Conservation (phyloP, 129 eudicot species). For the Oenanthe sinensis region DNA sequence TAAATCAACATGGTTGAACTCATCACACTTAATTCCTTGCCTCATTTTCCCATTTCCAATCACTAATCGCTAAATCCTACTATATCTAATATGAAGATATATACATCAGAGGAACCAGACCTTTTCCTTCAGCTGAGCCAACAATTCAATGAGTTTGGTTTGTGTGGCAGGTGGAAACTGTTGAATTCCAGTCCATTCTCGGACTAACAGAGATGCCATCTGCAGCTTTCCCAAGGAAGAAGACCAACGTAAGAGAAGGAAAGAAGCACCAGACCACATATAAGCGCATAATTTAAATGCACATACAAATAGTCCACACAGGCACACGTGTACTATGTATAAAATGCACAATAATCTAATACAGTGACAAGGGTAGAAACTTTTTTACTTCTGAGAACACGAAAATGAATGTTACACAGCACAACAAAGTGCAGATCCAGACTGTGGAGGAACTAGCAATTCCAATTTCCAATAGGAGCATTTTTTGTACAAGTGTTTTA, state of each 20-base stretch:
- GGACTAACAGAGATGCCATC: conserved; percentile 55
- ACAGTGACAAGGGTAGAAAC: not conserved
- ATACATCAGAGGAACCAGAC: conserved; percentile 20
- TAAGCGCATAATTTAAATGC: not conserved
- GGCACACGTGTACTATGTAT: not conserved
- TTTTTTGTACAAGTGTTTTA: not conserved
- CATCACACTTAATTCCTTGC: not conserved
- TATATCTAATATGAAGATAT: not conserved
- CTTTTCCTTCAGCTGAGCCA: conserved; percentile 72
- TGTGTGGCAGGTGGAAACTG: conserved; percentile 90
- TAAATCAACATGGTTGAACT: not conserved
- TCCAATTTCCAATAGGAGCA: not conserved
- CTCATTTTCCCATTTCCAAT: not conserved
- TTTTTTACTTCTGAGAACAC: not conserved
- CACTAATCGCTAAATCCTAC: not conserved
- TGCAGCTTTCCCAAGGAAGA: conserved; percentile 4
- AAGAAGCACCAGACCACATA: not conserved
- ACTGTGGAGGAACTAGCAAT: not conserved
- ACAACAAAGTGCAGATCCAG: not conserved
- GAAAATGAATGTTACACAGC: not conserved
- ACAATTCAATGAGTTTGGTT: conserved; percentile 56
- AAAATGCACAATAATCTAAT: not conserved
- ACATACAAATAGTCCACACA: not conserved
- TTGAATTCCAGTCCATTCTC: conserved; percentile 90
- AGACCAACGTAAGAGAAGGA: not conserved